Percentiles rank a stretch among this genome's conserved stretches.
phyloP scores from a whole-genome alignment of 345 rosid genomes.

The Eucalyptus pumila region DNA sequence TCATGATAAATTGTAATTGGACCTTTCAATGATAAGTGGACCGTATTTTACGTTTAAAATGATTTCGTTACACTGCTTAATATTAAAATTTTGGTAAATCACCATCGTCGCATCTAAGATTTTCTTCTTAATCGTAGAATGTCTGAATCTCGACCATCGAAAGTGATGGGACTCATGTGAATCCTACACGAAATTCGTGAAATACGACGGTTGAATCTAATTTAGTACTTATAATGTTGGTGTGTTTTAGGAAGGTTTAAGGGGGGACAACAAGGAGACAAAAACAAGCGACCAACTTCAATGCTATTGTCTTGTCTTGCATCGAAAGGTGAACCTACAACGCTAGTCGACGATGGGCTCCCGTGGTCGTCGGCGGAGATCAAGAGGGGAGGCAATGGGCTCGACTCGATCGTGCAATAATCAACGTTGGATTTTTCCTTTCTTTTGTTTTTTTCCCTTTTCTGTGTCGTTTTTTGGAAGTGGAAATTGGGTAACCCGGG shows the following conservation, averaged over 20 bases:
- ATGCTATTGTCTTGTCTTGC: neutral
- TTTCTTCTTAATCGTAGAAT: too few relatives aligned
- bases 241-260: neutral
- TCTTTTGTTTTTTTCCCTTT: neutral
- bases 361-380: neutral
- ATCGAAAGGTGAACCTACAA: neutral
- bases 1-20: neutral
- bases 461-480: neutral
- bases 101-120: accelerated
- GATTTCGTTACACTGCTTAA: neutral
- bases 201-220: neutral
- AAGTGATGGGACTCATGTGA: neutral
- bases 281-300: neutral
- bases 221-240: neutral
- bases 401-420: neutral
- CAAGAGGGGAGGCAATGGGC: too few relatives aligned
- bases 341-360: neutral
- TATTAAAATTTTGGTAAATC: neutral
- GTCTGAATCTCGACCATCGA: accelerated
- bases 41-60: neutral
- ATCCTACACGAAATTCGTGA: neutral
- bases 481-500: neutral
- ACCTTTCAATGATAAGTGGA: neutral
- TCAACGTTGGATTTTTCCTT: neutral
- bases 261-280: neutral